A percentile compares a stretch with the other conserved stretches of the same genome.
Evolutionary conservation across 2,329 filamentous ascomycete genomes (phyloP).

Genomic region (Phialophora expanda): DNA sequence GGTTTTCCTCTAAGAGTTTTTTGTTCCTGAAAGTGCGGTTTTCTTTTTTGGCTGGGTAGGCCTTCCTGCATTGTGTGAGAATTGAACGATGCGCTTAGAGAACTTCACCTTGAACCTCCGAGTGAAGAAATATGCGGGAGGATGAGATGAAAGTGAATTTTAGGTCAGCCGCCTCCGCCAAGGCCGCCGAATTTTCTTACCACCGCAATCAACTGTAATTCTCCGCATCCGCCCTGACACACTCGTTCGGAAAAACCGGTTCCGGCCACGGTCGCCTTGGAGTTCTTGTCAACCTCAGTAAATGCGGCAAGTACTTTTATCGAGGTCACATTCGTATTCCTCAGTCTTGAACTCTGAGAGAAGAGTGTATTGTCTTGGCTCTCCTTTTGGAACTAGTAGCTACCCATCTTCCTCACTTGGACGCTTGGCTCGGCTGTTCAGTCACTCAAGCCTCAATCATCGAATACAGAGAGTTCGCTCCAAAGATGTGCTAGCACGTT

Average conservation of each 20-base stretch:
- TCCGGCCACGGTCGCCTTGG: background rate
- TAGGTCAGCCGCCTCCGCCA: background rate
- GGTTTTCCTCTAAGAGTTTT: background rate
- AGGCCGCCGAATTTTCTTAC: background rate
- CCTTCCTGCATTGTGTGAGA: background rate
- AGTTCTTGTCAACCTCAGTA: background rate
- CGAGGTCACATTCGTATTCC: background rate
- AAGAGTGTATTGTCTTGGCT: background rate
- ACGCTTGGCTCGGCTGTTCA: background rate
- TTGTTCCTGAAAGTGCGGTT: background rate
- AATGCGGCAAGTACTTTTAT: slow-evolving; percentile 6
- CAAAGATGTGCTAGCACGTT: slow-evolving; percentile 4
- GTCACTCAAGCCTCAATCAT: background rate
- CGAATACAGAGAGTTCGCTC: background rate
- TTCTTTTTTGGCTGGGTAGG: background rate
- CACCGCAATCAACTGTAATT: background rate
- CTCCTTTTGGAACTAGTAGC: background rate
- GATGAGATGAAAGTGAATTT: slow-evolving; percentile 3
- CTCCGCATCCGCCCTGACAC: background rate
- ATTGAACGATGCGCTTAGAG: background rate
- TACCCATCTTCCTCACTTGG: background rate
- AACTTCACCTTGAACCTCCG: background rate
- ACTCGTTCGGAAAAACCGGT: background rate
- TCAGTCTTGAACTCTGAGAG: background rate
- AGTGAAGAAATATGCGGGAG: background rate